Evolutionary conservation across 179 eudicot genomes (phyloP).

Genomic region (Beta corolliflora): DNA sequence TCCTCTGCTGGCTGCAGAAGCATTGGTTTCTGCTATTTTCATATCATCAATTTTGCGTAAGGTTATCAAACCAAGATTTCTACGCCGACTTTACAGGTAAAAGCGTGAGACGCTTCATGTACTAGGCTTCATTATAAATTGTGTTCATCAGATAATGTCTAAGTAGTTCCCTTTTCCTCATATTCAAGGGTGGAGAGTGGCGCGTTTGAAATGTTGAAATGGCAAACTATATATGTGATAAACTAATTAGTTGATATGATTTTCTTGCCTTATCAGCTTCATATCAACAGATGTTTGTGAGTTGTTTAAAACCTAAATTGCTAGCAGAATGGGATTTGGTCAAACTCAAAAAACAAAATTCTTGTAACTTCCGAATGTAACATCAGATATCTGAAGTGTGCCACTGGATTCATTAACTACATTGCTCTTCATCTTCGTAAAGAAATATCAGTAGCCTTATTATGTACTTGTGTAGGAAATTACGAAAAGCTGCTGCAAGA

Average conservation of each 20-base stretch:
- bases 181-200: background rate
- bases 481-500: slow-evolving; percentile 32
- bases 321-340: background rate
- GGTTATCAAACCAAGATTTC: slow-evolving; percentile 40
- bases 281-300: background rate
- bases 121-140: background rate
- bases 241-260: background rate
- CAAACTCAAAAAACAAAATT: background rate
- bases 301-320: background rate
- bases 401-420: background rate
- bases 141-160: background rate
- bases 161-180: background rate
- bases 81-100: slow-evolving; percentile 58
- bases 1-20: slow-evolving; percentile 69
- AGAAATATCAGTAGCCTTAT: background rate
- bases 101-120: slow-evolving; percentile 16
- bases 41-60: slow-evolving; percentile 50
- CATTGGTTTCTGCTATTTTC: slow-evolving; percentile 57
- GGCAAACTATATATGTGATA: background rate
- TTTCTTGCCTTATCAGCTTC: no score
- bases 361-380: background rate
- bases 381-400: background rate
- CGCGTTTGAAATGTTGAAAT: background rate
- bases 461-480: slow-evolving; percentile 44
- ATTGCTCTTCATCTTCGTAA: background rate